phyloP scores from a whole-genome alignment of 1,139 yeast species.

The Yamadazyma triangularis region DNA sequence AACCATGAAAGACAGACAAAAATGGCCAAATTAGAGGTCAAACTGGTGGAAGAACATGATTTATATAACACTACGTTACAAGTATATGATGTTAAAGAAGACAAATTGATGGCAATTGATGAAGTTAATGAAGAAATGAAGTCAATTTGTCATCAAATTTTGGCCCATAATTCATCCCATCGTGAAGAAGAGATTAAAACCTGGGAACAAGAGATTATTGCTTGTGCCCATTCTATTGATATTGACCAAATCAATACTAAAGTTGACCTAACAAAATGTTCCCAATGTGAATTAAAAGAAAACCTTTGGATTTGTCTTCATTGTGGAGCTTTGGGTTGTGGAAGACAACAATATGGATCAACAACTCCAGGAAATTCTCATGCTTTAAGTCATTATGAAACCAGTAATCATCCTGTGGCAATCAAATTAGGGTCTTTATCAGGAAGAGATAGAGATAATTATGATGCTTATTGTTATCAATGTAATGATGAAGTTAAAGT shows the following conservation, averaged over 20 bases:
- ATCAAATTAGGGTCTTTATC: conserved; percentile 88
- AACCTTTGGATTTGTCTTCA: conserved; percentile 88
- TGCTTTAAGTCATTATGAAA: conserved; percentile 66
- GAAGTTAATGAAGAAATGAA: conserved; percentile 20
- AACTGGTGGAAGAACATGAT: conserved; percentile 67
- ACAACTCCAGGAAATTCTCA: conserved; percentile 91
- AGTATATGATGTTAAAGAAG: conserved; percentile 33
- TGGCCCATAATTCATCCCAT: conserved; percentile 62
- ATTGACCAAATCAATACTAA: conserved; percentile 34
- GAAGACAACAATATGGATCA: conserved; percentile 83
- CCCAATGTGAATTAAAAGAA: conserved; percentile 55
- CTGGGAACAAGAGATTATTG: conserved; percentile 84
- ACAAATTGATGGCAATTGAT: conserved; percentile 7
- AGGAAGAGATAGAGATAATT: conserved; percentile 44
- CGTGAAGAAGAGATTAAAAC: conserved; percentile 72
- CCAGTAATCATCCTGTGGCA: conserved; percentile 69
- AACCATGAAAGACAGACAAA: conserved; percentile 44
- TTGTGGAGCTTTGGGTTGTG: conserved; percentile 90
- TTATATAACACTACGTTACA: conserved; percentile 47
- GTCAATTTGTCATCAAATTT: conserved; percentile 42
- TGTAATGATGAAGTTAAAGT: conserved; percentile 89
- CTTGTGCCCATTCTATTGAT: conserved; percentile 71
- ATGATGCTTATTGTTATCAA: conserved; percentile 82
- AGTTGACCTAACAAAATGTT: conserved; percentile 46
- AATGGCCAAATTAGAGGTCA: conserved; percentile 70